Conservation (phyloP, 768 basidiomycete species). For the Suillus variegatus region DNA sequence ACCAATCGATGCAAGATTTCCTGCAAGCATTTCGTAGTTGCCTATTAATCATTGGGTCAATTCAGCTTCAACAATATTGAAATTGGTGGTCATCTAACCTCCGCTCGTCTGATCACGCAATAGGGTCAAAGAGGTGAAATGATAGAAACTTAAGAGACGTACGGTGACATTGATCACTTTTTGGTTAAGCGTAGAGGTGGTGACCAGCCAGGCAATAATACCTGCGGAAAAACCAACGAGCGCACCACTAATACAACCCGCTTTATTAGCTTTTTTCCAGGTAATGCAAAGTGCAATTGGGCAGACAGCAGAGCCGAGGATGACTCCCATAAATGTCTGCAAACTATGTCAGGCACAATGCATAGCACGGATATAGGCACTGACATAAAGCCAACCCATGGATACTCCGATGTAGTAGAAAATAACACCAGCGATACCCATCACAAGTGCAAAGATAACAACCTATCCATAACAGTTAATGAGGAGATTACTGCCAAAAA, state of each 20-base stretch:
- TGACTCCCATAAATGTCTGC: constrained; percentile 86
- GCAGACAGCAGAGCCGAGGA: constrained; percentile 82
- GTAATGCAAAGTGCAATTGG: constrained; percentile 86
- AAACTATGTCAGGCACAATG: neutral
- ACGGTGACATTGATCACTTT: constrained; percentile 72
- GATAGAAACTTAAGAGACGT: constrained; percentile 23
- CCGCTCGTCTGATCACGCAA: constrained; percentile 42
- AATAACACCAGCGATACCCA: constrained; percentile 80
- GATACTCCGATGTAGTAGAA: constrained; percentile 92
- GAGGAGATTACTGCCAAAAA: neutral
- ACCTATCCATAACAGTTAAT: constrained; percentile 42
- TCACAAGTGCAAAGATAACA: constrained; percentile 68
- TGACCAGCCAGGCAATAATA: constrained; percentile 82
- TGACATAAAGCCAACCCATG: constrained; percentile 91
- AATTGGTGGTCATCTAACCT: constrained; percentile 41
- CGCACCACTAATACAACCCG: constrained; percentile 78
- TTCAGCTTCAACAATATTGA: constrained; percentile 6
- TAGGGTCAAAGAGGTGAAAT: neutral
- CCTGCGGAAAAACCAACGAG: constrained; percentile 69
- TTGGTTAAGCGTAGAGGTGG: constrained; percentile 69
- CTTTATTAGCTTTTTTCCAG: constrained; percentile 84
- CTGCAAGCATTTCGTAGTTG: constrained; percentile 79
- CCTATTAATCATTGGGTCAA: constrained; percentile 21
- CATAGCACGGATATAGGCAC: constrained; percentile 27
- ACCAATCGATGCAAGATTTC: constrained; percentile 85